phyloP scores from a whole-genome alignment of 2,329 filamentous ascomycete species.

The Verticillium tricorpus region DNA sequence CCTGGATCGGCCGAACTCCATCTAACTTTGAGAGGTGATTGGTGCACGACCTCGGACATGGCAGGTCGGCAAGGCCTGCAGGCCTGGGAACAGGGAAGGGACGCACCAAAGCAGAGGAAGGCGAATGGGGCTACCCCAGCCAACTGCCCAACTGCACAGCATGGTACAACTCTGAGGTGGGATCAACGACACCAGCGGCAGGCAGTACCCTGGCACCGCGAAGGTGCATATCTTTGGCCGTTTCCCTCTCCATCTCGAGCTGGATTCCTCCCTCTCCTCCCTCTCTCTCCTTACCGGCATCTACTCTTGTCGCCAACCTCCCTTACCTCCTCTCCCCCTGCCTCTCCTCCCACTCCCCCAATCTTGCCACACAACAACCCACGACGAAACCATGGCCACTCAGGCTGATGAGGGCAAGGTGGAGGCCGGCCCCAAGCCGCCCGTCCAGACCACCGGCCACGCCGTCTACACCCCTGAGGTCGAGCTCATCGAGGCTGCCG shows the following conservation, averaged over 20 bases:
- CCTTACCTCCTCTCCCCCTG: background rate
- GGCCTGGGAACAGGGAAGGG: too few species aligned
- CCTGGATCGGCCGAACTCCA: background rate
- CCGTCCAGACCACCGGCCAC: background rate
- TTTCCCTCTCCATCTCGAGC: background rate
- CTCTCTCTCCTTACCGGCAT: background rate
- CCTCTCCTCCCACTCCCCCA: background rate
- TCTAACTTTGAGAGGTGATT: background rate
- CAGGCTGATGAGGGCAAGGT: background rate
- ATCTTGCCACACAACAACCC: too few species aligned
- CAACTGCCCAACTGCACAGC: background rate
- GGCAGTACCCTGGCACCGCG: background rate
- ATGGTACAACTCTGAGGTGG: background rate
- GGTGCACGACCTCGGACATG: background rate
- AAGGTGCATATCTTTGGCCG: background rate
- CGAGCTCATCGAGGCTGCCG: constrained; percentile 27
- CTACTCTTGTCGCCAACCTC: background rate
- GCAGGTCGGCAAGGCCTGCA: background rate
- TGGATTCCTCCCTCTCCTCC: background rate
- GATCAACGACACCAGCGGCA: background rate
- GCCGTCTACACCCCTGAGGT: constrained; percentile 15
- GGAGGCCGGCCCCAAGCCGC: background rate
- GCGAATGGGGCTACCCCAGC: background rate
- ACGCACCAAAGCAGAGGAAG: too few species aligned
- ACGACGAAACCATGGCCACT: background rate